Evolutionary conservation across 1,284 basidiomycete genomes (phyloP).

Genomic region (Xerocomus amazonicus): DNA sequence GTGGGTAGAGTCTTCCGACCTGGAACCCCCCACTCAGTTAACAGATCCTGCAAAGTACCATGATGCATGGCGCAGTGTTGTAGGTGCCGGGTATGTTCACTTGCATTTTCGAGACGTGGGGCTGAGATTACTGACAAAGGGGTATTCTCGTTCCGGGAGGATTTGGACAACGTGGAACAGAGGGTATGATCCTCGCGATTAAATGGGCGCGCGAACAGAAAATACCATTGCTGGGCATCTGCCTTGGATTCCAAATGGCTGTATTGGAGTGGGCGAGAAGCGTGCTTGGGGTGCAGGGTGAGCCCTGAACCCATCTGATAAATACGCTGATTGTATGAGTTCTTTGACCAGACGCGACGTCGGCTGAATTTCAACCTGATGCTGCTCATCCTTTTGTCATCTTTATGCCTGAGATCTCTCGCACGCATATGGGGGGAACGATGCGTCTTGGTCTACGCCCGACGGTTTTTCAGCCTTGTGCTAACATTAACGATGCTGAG

Average conservation of each 20-base stretch:
- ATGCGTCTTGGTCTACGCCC: conserved; percentile 97
- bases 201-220: conserved; percentile 96
- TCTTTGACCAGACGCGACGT: conserved; percentile 68
- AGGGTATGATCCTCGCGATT: conserved; percentile 97
- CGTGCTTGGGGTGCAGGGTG: conserved; percentile 73
- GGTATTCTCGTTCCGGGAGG: conserved; percentile 96
- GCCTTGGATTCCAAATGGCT: conserved; percentile 96
- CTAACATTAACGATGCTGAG: conserved; percentile 15
- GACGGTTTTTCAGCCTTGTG: conserved; percentile 73
- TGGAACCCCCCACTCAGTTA: conserved; percentile 80
- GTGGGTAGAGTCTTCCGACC: conserved; percentile 98
- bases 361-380: conserved; percentile 72
- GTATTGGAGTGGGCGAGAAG: conserved; percentile 94
- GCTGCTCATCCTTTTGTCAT: conserved; percentile 77
- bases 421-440: conserved; percentile 97
- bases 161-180: conserved; percentile 90
- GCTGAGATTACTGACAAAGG: conserved; percentile 39
- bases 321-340: background rate
- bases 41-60: conserved; percentile 88
- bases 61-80: conserved; percentile 92
- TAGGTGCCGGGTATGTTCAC: conserved; percentile 72
- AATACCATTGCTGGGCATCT: conserved; percentile 94
- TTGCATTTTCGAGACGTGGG: background rate
- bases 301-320: conserved; percentile 13
- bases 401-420: conserved; percentile 99